Base-by-base conservation (phyloP, 768 basidiomycete genomes). In the Kwoniella dejecticola region DNA sequence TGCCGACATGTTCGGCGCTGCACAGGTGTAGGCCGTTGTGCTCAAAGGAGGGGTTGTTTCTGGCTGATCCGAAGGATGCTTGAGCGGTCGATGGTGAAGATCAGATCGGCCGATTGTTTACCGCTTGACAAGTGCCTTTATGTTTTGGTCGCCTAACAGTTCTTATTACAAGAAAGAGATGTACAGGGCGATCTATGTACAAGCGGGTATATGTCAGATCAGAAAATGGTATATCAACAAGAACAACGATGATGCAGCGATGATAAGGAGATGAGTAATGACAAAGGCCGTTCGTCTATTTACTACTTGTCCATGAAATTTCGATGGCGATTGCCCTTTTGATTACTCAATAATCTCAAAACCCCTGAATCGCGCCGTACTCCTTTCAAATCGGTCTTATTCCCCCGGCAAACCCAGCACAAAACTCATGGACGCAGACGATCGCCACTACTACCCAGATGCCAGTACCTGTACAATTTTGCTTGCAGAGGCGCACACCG, bases 261-360 rank as follows among this genome's bases (percentile, higher is more conserved):
- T 50, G 30, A 26, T 15, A n/a, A n/a, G n/a, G n/a, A n/a, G n/a
- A n/a, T n/a, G n/a, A 36, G 33, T 36, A 36, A 36, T 15, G 33
- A 15, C 33, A n/a, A 42, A 8, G 11, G 41, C 17, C 10, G 8
- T 38, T 38, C 8, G 5, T 13, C 17, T 13, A 13, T 12, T 13
- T 42, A 42, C 11, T 42, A 24, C 7, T 24, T 19, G 21, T 8
- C 10, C 19, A 46, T 40, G 52, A 31, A n/a, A n/a, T 41, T 38
- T 23, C 40, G 33, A 54, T 40, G 52, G 52, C 40, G 52, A 54
- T 54, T 54, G 52, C 17, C 26, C 11, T 26, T 26, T 12, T 50
- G 48, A 50, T 50, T 50, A 50, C 48, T 50, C 48, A 50, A 19
- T 42, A 8, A 12, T 42, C 17, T 13, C 6, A 8, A 5, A 1